Evolutionary conservation across 306 rosid species (phyloP), one percentile per base, ranked within the genome.

Genomic region (Lathyrus sativus): DNA sequence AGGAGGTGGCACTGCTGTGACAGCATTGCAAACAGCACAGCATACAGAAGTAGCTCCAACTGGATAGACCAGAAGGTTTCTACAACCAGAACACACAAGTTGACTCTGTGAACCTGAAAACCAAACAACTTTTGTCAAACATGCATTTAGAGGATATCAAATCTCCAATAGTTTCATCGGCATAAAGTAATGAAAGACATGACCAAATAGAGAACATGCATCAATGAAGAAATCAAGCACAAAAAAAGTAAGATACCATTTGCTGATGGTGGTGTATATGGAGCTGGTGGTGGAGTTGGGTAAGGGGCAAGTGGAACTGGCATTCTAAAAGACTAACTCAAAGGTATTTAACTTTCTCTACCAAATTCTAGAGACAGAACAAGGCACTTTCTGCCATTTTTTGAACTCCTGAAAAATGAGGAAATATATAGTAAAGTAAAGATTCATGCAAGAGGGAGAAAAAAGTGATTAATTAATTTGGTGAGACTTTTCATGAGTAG

Each of bases 241-340:
- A 67, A 33, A 37, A 60, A 55, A 11, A 62, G 63, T 15, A 75
- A 79, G 74, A 66, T 89, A 89, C 96, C 97, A 81, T 85, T 88
- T 77, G 96, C 64, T 78, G 96, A 83, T 29, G 90, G 84, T 33
- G 96, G 73, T 37, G 65, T 60, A 60, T 82, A 88, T 9, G 98
- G 97, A 50, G 87, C 81, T 56, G 91, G 87, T 49, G 90, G 87
- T 57, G 92, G 88, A 22, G 92, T 76, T 13, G 99, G 99, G 68
- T 90, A 93, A 17, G 99, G 99, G 0, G 97, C 99, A 87, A 95
- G 99, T 75, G 97, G 99, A 85, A 95, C 97, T 84, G 99, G 99
- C 99, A 95, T 95, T 90, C 83, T 85, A 50, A 58, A 82, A 51
- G 53, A 74, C 65, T 51, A 6, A 74, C 56, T 64, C 11, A 74